Conservation (phyloP, 768 basidiomycete species). For the Kwoniella mangroviensis region DNA sequence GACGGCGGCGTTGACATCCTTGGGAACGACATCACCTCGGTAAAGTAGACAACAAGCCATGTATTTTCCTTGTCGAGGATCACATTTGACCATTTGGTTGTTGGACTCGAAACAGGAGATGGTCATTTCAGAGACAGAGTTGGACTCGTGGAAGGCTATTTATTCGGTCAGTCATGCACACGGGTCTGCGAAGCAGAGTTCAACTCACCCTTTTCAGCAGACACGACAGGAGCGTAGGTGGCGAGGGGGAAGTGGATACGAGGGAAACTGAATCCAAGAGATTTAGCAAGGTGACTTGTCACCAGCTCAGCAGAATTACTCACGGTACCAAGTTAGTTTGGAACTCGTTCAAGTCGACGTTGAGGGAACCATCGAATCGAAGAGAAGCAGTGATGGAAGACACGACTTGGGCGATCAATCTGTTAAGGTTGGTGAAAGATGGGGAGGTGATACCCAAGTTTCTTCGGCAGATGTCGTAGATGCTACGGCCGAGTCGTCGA, state of each 20-base stretch:
- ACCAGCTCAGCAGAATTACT: constrained; percentile 56
- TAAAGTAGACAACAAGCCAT: constrained; percentile 91
- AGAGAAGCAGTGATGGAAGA: constrained; percentile 96
- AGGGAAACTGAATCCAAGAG: constrained; percentile 69
- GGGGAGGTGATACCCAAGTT: constrained; percentile 83
- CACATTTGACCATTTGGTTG: constrained; percentile 97
- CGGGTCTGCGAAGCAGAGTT: background rate
- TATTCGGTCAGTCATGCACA: background rate
- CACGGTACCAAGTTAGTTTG: constrained; percentile 98
- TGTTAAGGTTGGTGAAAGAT: constrained; percentile 90
- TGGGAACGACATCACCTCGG: constrained; percentile 95
- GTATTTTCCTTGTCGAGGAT: constrained; percentile 97
- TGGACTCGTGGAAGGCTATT: constrained; percentile 85
- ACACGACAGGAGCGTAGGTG: constrained; percentile 91
- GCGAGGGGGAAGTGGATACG: constrained; percentile 98
- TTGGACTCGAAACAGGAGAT: constrained; percentile 96
- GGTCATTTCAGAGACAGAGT: constrained; percentile 97
- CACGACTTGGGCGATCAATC: constrained; percentile 97
- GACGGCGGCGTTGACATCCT: constrained; percentile 92
- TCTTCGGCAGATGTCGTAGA: constrained; percentile 99
- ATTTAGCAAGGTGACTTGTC: too few relatives aligned
- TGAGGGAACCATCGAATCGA: constrained; percentile 94
- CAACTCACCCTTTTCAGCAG: constrained; percentile 70
- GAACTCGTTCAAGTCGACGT: constrained; percentile 97
- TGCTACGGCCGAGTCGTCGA: constrained; percentile 59